Evolutionary conservation across 2,329 filamentous ascomycete species (phyloP).

Genomic region (Fonsecaea multimorphosa): DNA sequence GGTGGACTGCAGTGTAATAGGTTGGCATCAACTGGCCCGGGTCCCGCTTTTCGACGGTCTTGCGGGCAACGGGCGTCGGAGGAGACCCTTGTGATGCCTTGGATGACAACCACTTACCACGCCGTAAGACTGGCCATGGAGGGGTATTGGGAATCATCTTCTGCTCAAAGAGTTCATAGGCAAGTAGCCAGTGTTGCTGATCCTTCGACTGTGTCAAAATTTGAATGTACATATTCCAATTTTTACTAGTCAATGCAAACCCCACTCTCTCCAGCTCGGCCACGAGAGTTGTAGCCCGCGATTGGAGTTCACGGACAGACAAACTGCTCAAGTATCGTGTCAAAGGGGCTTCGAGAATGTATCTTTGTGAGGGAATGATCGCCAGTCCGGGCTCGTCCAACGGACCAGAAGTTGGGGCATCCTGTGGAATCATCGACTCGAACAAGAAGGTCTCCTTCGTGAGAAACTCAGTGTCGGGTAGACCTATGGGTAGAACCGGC

Average conservation of each 20-base stretch:
- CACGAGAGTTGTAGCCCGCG: conserved; percentile 60
- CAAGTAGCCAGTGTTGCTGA: conserved; percentile 60
- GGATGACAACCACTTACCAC: conserved; percentile 42
- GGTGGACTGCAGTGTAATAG: conserved; percentile 52
- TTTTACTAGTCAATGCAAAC: conserved; percentile 74
- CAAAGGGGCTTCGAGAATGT: conserved; percentile 57
- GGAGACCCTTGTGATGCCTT: conserved; percentile 44
- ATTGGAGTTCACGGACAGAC: conserved; percentile 59
- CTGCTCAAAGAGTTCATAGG: conserved; percentile 76
- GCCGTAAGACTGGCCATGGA: conserved; percentile 65
- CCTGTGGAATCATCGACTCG: conserved; percentile 26
- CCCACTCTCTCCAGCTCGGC: conserved; percentile 66
- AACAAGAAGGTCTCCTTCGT: conserved; percentile 17
- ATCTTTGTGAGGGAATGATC: conserved; percentile 52
- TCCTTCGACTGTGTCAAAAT: conserved; percentile 66
- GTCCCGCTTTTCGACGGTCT: conserved; percentile 32
- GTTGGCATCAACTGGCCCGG: conserved; percentile 52
- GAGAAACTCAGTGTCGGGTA: conserved; percentile 8
- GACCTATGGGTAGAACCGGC: conserved; percentile 1
- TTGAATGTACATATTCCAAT: conserved; percentile 81
- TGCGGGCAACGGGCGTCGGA: conserved; percentile 43
- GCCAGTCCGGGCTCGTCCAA: conserved; percentile 17
- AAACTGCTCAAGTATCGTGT: conserved; percentile 61
- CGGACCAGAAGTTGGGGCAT: neutral
- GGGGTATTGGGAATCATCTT: conserved; percentile 79